phyloP scores from a whole-genome alignment of 2,329 filamentous ascomycete species.

The Pseudocercospora cruenta region DNA sequence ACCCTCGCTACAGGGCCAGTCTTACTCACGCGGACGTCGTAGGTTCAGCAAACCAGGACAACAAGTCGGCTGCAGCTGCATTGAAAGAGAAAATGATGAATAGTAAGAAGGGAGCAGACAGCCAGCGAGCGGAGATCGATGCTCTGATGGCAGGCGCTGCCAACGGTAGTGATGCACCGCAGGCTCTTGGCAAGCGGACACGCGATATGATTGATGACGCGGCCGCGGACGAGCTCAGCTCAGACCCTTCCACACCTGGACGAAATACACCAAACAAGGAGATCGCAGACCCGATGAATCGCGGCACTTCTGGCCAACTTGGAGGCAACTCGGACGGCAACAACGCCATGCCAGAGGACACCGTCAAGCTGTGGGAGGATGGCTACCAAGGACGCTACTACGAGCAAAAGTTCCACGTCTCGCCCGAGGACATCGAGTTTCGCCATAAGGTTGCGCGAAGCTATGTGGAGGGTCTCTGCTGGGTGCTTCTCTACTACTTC shows the following conservation, averaged over 20 bases:
- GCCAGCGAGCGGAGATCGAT: constrained; percentile 36
- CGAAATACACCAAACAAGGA: constrained; percentile 57
- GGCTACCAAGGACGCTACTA: constrained; percentile 97
- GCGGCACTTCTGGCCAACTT: constrained; percentile 37
- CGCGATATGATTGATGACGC: constrained; percentile 68
- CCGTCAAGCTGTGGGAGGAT: constrained; percentile 89
- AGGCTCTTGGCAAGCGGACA: constrained; percentile 74
- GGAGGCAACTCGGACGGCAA: constrained; percentile 51
- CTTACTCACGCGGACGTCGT: constrained; percentile 71
- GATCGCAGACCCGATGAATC: constrained; percentile 34
- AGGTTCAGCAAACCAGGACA: constrained; percentile 68
- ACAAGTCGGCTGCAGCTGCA: constrained; percentile 91
- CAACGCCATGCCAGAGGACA: constrained; percentile 73
- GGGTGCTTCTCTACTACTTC: constrained; percentile 97
- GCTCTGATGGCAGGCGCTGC: constrained; percentile 37
- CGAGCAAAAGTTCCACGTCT: constrained; percentile 89
- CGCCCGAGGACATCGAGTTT: constrained; percentile 79
- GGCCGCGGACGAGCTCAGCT: constrained; percentile 40
- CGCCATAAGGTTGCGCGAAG: constrained; percentile 83
- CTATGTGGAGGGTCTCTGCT: constrained; percentile 94
- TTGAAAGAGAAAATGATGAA: constrained; percentile 78
- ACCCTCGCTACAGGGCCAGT: constrained; percentile 54
- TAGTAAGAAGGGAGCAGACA: constrained; percentile 37
- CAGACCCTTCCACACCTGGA: constrained; percentile 55
- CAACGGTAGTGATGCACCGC: constrained; percentile 47